These are phyloP conservation scores for Colletotrichum salicis DNA, from an alignment of 2,329 filamentous ascomycete species.

Conservation along the genomic window DNA sequence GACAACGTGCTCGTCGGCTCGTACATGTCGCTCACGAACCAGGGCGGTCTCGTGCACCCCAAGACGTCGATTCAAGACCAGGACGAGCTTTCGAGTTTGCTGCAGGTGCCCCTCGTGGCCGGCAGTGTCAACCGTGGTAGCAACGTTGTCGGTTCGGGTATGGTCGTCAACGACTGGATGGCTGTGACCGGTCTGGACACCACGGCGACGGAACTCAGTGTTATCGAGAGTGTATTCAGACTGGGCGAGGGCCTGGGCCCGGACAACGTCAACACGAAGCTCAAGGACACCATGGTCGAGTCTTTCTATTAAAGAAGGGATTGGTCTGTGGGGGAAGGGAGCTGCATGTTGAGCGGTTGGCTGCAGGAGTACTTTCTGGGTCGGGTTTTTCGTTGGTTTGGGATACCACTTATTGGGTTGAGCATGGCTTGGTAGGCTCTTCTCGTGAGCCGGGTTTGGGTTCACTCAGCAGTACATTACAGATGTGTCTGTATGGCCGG, in stretches of 20 bases:
- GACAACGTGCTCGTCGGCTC: slow-evolving; percentile 96
- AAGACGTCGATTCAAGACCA: slow-evolving; percentile 98
- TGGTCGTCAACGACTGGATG: slow-evolving; percentile 97
- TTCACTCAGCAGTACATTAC: slow-evolving; percentile 21
- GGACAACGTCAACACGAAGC: slow-evolving; percentile 79
- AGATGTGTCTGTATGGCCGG: slow-evolving; percentile 4
- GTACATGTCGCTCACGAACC: slow-evolving; percentile 97
- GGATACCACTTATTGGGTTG: slow-evolving; percentile 34
- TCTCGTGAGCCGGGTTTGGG: slow-evolving; percentile 24
- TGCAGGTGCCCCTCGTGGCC: slow-evolving; percentile 95
- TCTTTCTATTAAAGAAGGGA: slow-evolving; percentile 84
- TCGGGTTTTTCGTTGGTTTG: slow-evolving; percentile 34
- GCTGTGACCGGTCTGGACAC: slow-evolving; percentile 92
- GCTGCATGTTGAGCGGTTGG: background rate
- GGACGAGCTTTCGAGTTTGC: slow-evolving; percentile 91
- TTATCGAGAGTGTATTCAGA: slow-evolving; percentile 95
- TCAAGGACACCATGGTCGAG: slow-evolving; percentile 99
- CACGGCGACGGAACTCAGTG: slow-evolving; percentile 93
- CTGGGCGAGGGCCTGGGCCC: slow-evolving; percentile 87
- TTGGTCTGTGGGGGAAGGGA: background rate
- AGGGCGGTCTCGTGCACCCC: slow-evolving; percentile 95
- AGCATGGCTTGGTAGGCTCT: slow-evolving; percentile 27
- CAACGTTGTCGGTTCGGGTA: slow-evolving; percentile 93
- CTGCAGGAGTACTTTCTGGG: slow-evolving; percentile 17
- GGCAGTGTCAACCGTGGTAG: slow-evolving; percentile 93